Evolutionary conservation across 495 filamentous ascomycete species (phyloP), one percentile per base, ranked within the genome.

Genomic region (Talaromyces ruber): DNA sequence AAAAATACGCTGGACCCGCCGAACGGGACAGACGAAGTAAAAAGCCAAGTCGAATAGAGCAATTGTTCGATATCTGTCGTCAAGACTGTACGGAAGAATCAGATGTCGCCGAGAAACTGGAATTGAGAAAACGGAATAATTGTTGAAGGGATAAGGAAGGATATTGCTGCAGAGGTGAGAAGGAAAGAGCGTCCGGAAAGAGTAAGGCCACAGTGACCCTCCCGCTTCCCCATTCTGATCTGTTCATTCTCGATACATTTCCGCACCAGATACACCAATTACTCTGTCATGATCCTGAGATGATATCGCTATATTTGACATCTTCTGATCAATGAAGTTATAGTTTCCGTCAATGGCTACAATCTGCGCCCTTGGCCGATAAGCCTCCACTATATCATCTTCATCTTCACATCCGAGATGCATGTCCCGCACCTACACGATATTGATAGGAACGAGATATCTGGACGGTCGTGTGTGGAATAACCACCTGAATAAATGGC

Each of bases 1-100:
- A 63, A 28, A 65, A 65, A 63, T 65, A 65, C 64, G 64, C 64
- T 50, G 61, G 53, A 32, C 52, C 51, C 30, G 22, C 30, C 11
- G 9, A 45, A 45, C 12, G 29, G 57, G 37, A 53, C 50, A 24
- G 25, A 14, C 22, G 14, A 53, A n/a, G 50, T 24, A n/a, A 53
- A 53, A 53, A 53, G 2, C 25, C 50, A 53, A 53, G 50, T 24
- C 50, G 50, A 53, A 53, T 53, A 24, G 9, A 53, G 22, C 50
- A 53, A 53, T 47, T 22, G 43, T 47, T 47, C n/a, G 43, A 47
- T 47, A 22, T 47, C n/a, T 47, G 43, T 37, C 43, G n/a, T 47
- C 4, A 3, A 47, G 0, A 47, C 43, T n/a, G n/a, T n/a, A 11
- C 43, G n/a, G 21, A 7, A 47, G n/a, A 6, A 47, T 47, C 43